These are phyloP conservation scores for Penicillium polonicum DNA, from an alignment of 2,329 filamentous ascomycete species.

Conservation along the genomic window DNA sequence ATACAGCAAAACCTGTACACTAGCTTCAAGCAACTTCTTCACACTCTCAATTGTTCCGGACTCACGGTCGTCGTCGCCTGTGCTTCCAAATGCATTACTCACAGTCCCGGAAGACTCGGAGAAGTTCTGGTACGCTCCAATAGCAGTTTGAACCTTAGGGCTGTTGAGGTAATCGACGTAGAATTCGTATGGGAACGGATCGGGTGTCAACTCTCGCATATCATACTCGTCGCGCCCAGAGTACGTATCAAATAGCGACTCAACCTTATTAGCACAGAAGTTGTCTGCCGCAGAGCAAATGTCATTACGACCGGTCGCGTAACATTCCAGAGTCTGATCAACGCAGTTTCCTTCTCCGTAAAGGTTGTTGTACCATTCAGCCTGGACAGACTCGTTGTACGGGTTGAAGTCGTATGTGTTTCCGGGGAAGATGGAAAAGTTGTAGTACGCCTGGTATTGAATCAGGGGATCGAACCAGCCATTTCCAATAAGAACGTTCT, in stretches of 20 bases:
- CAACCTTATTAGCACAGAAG: neutral
- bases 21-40: neutral
- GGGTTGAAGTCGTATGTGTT: conserved; percentile 36
- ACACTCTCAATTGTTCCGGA: neutral
- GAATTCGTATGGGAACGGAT: conserved; percentile 1
- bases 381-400: conserved; percentile 12
- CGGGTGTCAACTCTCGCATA: conserved; percentile 1
- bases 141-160: neutral
- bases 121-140: conserved; percentile 1
- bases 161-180: conserved; percentile 4
- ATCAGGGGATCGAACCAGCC: conserved; percentile 42
- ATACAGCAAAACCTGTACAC: neutral
- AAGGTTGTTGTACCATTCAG: conserved; percentile 4
- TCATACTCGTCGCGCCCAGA: conserved; percentile 1
- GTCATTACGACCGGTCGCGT: neutral
- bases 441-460: conserved; percentile 42
- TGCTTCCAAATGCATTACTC: neutral
- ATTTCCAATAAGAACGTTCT: conserved; percentile 40
- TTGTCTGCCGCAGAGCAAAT: neutral
- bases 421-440: conserved; percentile 38
- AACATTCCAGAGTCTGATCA: neutral
- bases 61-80: neutral
- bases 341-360: conserved; percentile 4
- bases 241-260: neutral
- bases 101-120: neutral